These are phyloP conservation scores for Hygrophoropsis aurantiaca DNA, from an alignment of 768 basidiomycete genomes.

Conservation along the genomic window DNA sequence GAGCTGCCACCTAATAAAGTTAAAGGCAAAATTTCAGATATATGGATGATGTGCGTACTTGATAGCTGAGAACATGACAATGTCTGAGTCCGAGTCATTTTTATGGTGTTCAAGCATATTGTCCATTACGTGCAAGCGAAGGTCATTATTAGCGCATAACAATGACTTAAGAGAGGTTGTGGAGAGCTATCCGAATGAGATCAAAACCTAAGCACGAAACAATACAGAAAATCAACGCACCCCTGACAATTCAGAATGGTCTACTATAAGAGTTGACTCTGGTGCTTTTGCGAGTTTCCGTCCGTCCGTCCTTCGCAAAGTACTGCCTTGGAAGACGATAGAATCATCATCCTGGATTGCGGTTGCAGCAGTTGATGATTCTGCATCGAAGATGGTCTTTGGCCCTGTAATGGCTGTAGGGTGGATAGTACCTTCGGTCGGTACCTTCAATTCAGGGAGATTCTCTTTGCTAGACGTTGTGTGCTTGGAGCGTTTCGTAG, in stretches of 20 bases:
- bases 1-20: constrained; percentile 28
- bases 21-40: background rate
- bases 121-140: constrained; percentile 18
- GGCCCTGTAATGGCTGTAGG: too few species aligned
- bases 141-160: constrained; percentile 18
- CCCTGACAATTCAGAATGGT: too few species aligned
- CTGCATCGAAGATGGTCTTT: too few species aligned
- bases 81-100: constrained; percentile 28
- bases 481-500: constrained; percentile 34
- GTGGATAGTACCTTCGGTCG: constrained; percentile 6
- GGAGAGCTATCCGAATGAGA: too few species aligned
- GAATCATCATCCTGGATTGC: too few species aligned
- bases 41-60: constrained; percentile 30
- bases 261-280: too few species aligned
- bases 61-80: constrained; percentile 39
- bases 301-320: too few species aligned
- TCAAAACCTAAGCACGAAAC: too few species aligned
- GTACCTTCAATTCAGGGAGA: constrained; percentile 4
- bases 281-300: too few species aligned
- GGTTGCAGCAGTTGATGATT: constrained; percentile 16
- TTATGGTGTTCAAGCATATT: constrained; percentile 25
- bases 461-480: constrained; percentile 26
- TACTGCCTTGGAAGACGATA: too few species aligned
- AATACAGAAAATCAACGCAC: too few species aligned
- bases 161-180: constrained; percentile 26